phyloP scores from a whole-genome alignment of 768 basidiomycete species.

The Boletales sp. region DNA sequence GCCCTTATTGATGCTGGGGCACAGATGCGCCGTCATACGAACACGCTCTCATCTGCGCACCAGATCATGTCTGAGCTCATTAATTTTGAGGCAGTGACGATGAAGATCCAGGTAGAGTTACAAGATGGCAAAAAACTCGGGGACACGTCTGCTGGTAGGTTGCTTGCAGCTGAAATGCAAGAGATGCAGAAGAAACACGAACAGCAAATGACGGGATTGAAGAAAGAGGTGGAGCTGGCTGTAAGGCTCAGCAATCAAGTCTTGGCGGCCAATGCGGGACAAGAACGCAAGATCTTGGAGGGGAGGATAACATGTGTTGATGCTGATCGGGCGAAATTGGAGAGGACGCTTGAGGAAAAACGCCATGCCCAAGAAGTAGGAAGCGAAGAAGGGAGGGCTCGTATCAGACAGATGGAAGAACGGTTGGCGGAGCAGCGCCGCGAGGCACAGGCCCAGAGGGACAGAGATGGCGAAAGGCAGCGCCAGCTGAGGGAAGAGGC shows the following conservation, averaged over 20 bases:
- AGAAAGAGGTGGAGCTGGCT: constrained; percentile 39
- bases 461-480: background rate
- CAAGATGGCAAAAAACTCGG: constrained; percentile 38
- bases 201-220: constrained; percentile 38
- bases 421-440: background rate
- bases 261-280: background rate
- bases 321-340: background rate
- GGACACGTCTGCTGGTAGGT: constrained; percentile 46
- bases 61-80: constrained; percentile 38
- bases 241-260: constrained; percentile 14
- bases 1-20: constrained; percentile 41
- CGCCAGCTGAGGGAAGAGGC: background rate
- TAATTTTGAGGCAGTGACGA: constrained; percentile 29
- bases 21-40: constrained; percentile 35
- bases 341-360: background rate
- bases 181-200: constrained; percentile 37
- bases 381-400: background rate
- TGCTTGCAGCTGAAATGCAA: constrained; percentile 37
- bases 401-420: background rate
- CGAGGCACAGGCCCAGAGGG: background rate
- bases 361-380: background rate
- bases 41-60: constrained; percentile 37
- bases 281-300: background rate
- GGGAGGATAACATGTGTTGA: background rate
- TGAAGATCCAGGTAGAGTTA: constrained; percentile 48